Evolutionary conservation across 352 stramenopile genomes (phyloP).

Genomic region (Phytophthora quininea): DNA sequence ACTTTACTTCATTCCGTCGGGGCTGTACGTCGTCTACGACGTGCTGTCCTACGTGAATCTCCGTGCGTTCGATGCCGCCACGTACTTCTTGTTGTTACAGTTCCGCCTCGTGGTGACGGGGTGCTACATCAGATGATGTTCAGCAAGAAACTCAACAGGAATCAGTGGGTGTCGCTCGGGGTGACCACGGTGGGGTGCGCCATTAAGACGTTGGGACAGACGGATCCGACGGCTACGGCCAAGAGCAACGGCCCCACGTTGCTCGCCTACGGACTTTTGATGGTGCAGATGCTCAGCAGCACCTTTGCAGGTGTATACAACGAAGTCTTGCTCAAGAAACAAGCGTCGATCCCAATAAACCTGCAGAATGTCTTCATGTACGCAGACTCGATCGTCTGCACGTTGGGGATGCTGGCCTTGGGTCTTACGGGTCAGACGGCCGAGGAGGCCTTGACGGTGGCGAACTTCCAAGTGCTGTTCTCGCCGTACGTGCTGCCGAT

Average conservation of each 20-base stretch:
- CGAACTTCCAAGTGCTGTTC: slow-evolving; percentile 67
- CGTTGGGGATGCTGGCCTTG: slow-evolving; percentile 64
- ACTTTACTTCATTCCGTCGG: slow-evolving; percentile 78
- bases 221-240: slow-evolving; percentile 26
- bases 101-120: slow-evolving; percentile 85
- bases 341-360: slow-evolving; percentile 70
- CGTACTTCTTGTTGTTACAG: slow-evolving; percentile 83
- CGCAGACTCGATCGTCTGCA: slow-evolving; percentile 80
- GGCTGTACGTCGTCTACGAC: slow-evolving; percentile 84
- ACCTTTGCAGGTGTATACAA: slow-evolving; percentile 88
- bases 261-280: slow-evolving; percentile 61
- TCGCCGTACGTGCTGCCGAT: slow-evolving; percentile 77
- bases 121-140: slow-evolving; percentile 84
- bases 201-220: slow-evolving; percentile 74
- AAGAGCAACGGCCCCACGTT: slow-evolving; percentile 30
- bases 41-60: slow-evolving; percentile 87
- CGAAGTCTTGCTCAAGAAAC: slow-evolving; percentile 82
- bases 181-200: slow-evolving; percentile 77
- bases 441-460: slow-evolving; percentile 48
- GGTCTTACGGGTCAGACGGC: slow-evolving; percentile 77
- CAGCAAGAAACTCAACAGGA: slow-evolving; percentile 68
- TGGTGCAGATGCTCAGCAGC: slow-evolving; percentile 82
- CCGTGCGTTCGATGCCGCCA: slow-evolving; percentile 71
- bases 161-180: slow-evolving; percentile 78
- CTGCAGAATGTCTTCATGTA: slow-evolving; percentile 90